A percentile compares a stretch with the other conserved stretches of the same genome.
Conservation (phyloP, 139 green algal genomes). For the Micromonas commoda region DNA sequence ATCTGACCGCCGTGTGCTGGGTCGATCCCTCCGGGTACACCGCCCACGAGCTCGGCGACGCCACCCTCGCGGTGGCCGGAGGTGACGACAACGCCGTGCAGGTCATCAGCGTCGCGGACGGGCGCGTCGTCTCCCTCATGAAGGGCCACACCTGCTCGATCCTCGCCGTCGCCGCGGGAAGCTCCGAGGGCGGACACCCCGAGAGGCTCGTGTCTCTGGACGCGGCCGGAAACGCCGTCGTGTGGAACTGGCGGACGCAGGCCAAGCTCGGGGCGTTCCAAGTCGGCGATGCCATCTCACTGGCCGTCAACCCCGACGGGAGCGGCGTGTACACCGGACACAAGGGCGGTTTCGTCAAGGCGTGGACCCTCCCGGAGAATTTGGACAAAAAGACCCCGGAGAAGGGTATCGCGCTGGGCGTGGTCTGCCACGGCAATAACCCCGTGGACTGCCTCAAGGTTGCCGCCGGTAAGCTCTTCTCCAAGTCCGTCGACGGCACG, state of each 20-base stretch:
- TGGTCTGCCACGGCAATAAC: neutral
- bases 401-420: too few species aligned
- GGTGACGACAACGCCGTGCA: neutral
- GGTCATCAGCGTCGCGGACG: neutral
- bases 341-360: neutral
- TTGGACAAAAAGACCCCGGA: neutral
- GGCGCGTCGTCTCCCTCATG: neutral
- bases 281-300: neutral
- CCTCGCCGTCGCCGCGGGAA: neutral
- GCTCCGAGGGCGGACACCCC: neutral
- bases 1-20: conserved; percentile 45
- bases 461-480: neutral
- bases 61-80: neutral
- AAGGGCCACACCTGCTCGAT: neutral
- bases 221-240: neutral
- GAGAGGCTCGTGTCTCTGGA: neutral
- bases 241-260: neutral
- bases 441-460: neutral
- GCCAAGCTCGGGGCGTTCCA: neutral
- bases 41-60: neutral
- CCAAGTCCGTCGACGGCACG: neutral
- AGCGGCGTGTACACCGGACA: neutral
- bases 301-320: neutral
- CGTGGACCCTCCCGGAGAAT: neutral
- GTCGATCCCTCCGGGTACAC: conserved; percentile 24